Percentiles rank a stretch among this genome's conserved stretches.
Conservation (phyloP, 2,329 filamentous ascomycete genomes). For the Pseudogymnoascus sp. region DNA sequence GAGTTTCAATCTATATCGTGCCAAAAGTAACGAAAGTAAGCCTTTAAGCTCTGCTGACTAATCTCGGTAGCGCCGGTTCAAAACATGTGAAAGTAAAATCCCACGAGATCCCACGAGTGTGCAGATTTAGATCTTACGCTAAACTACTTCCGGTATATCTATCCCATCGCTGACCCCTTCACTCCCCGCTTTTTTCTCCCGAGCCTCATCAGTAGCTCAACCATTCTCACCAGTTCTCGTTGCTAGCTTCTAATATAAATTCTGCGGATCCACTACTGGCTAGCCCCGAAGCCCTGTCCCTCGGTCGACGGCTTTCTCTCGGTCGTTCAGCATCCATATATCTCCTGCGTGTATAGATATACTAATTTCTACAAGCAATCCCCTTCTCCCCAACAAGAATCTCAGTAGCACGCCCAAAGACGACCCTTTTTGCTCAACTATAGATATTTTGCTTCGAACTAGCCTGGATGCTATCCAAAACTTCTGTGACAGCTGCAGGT, state of each 20-base stretch:
- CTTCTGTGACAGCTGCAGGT: background rate
- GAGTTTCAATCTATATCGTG: background rate
- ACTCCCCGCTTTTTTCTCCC: conserved; percentile 3
- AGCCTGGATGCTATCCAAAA: conserved; percentile 7
- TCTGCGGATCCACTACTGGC: background rate
- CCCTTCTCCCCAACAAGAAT: background rate
- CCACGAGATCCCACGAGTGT: background rate
- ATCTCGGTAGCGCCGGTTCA: background rate
- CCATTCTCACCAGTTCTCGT: conserved; percentile 6
- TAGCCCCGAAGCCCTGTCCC: background rate
- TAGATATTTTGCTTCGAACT: background rate
- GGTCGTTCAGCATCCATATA: background rate
- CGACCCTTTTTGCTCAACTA: background rate
- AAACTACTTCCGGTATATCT: background rate
- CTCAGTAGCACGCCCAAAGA: background rate
- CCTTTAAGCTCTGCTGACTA: conserved; percentile 2
- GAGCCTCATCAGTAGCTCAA: conserved; percentile 4
- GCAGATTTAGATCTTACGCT: background rate
- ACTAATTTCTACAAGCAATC: conserved; percentile 1
- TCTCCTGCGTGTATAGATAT: background rate
- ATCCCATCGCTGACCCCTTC: background rate
- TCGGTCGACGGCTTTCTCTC: background rate
- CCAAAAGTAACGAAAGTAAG: background rate
- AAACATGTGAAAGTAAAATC: background rate
- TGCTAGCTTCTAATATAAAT: background rate